phyloP scores from a whole-genome alignment of 2,329 filamentous ascomycete species.

The Hypoxylon rubiginosum region DNA sequence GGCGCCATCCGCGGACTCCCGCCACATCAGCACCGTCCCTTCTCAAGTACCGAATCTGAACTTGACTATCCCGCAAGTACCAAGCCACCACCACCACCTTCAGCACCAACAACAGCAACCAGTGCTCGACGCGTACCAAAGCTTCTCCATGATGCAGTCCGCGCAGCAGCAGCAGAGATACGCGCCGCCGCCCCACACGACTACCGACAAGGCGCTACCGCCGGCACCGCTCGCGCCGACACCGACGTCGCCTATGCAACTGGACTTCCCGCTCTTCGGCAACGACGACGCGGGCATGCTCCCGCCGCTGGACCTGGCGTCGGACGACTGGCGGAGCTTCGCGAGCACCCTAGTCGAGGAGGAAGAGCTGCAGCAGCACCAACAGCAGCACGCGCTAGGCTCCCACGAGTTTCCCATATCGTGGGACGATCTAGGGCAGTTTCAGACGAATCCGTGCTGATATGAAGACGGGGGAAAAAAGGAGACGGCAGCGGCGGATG shows the following conservation, averaged over 20 bases:
- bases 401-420: slow-evolving; percentile 44
- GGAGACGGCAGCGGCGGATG: no score
- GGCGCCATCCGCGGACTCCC: slow-evolving; percentile 26
- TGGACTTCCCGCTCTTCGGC: slow-evolving; percentile 44
- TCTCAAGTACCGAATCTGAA: slow-evolving; percentile 27
- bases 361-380: slow-evolving; percentile 27
- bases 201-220: slow-evolving; percentile 49
- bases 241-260: slow-evolving; percentile 46
- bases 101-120: no score
- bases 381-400: no score
- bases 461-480: slow-evolving; percentile 2
- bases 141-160: slow-evolving; percentile 29
- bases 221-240: slow-evolving; percentile 48
- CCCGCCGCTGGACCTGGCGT: slow-evolving; percentile 44
- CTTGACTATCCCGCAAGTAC: slow-evolving; percentile 19
- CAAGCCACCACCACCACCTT: slow-evolving; percentile 25
- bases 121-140: slow-evolving; percentile 32
- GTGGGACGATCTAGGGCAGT: slow-evolving; percentile 47
- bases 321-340: slow-evolving; percentile 49
- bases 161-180: slow-evolving; percentile 37
- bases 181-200: slow-evolving; percentile 24
- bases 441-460: slow-evolving; percentile 19
- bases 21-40: slow-evolving; percentile 20
- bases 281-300: slow-evolving; percentile 33
- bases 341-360: slow-evolving; percentile 48